Conservation (phyloP, 116 monocot species). For the Trichopus zeylanicus region DNA sequence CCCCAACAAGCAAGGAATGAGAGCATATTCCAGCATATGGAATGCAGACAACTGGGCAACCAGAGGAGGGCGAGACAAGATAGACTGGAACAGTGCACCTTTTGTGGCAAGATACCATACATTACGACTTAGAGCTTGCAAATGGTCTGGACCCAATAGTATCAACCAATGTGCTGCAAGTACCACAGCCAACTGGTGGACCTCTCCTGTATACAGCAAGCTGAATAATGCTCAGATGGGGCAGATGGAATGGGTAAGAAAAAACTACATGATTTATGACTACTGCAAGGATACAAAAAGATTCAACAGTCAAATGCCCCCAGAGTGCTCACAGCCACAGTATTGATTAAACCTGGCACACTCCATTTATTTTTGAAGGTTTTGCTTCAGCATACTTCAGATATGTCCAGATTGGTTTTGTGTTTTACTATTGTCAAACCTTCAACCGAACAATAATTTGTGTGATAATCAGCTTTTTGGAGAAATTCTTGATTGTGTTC, state of each 20-base stretch:
- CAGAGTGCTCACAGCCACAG: conserved; percentile 34
- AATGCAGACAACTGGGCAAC: conserved; percentile 69
- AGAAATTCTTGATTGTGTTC: background rate
- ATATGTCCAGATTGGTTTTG: too few species aligned
- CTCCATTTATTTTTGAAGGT: background rate
- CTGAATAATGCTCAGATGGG: conserved; percentile 25
- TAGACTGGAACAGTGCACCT: conserved; percentile 43
- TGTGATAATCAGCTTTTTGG: background rate
- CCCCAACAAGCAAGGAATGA: conserved; percentile 40
- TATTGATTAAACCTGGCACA: conserved; percentile 1
- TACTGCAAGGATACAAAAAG: conserved; percentile 44
- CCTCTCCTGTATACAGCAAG: conserved; percentile 11
- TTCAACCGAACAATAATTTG: background rate
- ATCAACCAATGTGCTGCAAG: conserved; percentile 12
- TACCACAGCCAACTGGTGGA: conserved; percentile 29
- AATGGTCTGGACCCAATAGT: conserved; percentile 13
- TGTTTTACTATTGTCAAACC: background rate
- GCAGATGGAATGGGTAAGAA: conserved; percentile 36
- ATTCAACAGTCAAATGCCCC: conserved; percentile 27
- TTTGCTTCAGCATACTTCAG: too few species aligned
- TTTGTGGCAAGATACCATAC: conserved; percentile 38
- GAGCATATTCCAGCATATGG: conserved; percentile 58
- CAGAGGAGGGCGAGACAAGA: conserved; percentile 44
- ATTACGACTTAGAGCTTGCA: conserved; percentile 23
- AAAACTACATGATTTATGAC: conserved; percentile 56